Base-by-base conservation (phyloP, 2,329 filamentous ascomycete genomes). In the Talaromyces atroroseus region DNA sequence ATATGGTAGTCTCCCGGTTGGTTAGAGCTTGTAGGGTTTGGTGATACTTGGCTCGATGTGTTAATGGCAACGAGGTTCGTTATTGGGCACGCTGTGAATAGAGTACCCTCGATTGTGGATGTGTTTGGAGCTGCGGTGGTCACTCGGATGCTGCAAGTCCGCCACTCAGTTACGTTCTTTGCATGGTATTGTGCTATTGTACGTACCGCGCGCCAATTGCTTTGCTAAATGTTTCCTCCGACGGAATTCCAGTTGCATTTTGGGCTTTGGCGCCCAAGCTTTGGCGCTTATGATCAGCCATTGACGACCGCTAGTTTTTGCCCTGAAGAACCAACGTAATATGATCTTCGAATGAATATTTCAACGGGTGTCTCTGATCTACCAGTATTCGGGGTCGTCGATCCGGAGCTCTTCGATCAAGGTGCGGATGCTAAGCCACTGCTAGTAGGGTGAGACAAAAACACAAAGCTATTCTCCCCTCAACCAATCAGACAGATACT, bases 61-160 rank as follows among this genome's bases (percentile, higher is more conserved):
- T 84, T 82, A 69, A 86, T 78, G 46, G 80, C 82, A 63, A 87
- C 74, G 57, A 85, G 74, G 63, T 84, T 84, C 56, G 82, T 81
- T 63, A 82, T 74, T 24, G 82, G 81, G 67, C 80, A 82, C 47
- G 80, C 81, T 26, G 82, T 84, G 70, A 83, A 86, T 57, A 87
- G 76, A 18, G 76, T 83, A 64, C 84, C 84, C 68, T 86, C 83
- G 58, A 83, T 71, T 23, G 77, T 80, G 45, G 77, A 76, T 52
- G 78, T 72, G 54, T 75, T 68, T 7, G 76, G 76, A 26, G 77
- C 71, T 16, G 77, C 74, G 51, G 81, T 84, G 56, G 77, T 83
- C 61, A 86, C 69, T 62, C 80, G 82, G 65, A 86, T 75, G 58
- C 83, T 85, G 67, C 55, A 29, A 52, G 45, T 45, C 36, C 26